These are phyloP conservation scores for Cylindrotheca fusiformis DNA, from an alignment of 108 stramenopile genomes.

Conservation along the genomic window DNA sequence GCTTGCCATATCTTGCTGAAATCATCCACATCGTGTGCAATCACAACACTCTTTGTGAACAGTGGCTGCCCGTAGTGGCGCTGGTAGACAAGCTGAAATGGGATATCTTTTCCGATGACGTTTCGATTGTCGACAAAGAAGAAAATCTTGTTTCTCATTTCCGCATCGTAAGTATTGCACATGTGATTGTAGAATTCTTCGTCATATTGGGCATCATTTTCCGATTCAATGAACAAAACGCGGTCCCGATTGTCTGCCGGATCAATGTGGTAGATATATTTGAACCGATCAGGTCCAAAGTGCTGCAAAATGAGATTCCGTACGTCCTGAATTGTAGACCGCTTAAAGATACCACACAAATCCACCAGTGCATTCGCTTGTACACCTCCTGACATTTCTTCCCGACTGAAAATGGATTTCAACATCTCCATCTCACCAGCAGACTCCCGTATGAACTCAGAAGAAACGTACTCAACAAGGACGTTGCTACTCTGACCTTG, in stretches of 20 bases:
- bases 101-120: conserved; percentile 34
- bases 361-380: conserved; percentile 25
- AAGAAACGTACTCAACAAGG: conserved; percentile 21
- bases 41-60: conserved; percentile 29
- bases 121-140: conserved; percentile 38
- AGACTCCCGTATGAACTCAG: conserved; percentile 27
- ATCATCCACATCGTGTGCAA: conserved; percentile 35
- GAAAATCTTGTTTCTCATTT: conserved; percentile 21
- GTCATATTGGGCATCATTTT: conserved; percentile 25
- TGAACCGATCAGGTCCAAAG: conserved; percentile 23
- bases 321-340: conserved; percentile 29
- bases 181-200: conserved; percentile 33
- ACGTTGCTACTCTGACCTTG: conserved; percentile 33
- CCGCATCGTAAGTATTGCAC: conserved; percentile 25
- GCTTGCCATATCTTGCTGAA: conserved; percentile 42
- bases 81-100: conserved; percentile 34
- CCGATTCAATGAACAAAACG: conserved; percentile 24
- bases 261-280: conserved; percentile 32
- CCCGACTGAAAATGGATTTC: conserved; percentile 21
- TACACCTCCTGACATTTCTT: conserved; percentile 3
- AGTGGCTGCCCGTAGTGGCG: conserved; percentile 21
- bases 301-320: conserved; percentile 13
- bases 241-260: conserved; percentile 31
- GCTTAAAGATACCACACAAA: conserved; percentile 34
- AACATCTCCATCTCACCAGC: conserved; percentile 29